A percentile compares a stretch with the other conserved stretches of the same genome.
phyloP scores from a whole-genome alignment of 2,329 filamentous ascomycete species.

The Botryosphaeria dothidea region DNA sequence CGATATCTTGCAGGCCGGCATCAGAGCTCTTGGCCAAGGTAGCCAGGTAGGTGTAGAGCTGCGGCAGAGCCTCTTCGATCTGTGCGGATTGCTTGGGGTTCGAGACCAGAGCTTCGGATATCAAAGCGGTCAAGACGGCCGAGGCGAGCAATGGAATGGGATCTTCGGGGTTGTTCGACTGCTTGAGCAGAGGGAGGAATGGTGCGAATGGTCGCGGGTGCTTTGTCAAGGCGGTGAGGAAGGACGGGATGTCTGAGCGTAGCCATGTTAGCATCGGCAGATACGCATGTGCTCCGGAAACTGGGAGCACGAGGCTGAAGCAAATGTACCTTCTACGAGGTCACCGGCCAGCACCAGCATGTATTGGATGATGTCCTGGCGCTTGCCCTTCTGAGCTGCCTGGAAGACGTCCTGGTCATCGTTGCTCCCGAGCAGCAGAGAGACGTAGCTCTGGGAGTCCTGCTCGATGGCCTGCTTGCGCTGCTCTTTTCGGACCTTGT shows the following conservation, averaged over 20 bases:
- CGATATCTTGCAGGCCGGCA: slow-evolving; percentile 90
- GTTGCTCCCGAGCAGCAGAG: slow-evolving; percentile 72
- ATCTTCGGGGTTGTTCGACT: slow-evolving; percentile 81
- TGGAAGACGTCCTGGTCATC: slow-evolving; percentile 76
- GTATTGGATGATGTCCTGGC: slow-evolving; percentile 91
- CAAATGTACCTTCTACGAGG: slow-evolving; percentile 72
- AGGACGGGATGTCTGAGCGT: slow-evolving; percentile 70
- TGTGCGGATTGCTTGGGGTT: slow-evolving; percentile 61
- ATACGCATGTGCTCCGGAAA: neutral
- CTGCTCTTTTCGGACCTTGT: slow-evolving; percentile 93
- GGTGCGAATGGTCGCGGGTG: slow-evolving; percentile 72
- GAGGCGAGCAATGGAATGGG: slow-evolving; percentile 87
- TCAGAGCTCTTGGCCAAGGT: slow-evolving; percentile 82
- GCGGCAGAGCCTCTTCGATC: slow-evolving; percentile 74
- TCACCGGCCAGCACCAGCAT: slow-evolving; percentile 87
- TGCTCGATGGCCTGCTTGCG: slow-evolving; percentile 78
- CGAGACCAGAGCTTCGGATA: slow-evolving; percentile 63
- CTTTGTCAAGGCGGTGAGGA: slow-evolving; percentile 74
- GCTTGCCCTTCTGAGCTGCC: slow-evolving; percentile 68
- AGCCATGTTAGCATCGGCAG: neutral
- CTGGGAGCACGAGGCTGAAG: neutral
- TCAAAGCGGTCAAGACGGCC: slow-evolving; percentile 78
- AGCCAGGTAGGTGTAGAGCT: slow-evolving; percentile 84
- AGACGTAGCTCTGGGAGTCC: slow-evolving; percentile 77
- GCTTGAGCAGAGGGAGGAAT: slow-evolving; percentile 79